Conservation (phyloP, 208 protist genomes). For the Naegleria fowleri region DNA sequence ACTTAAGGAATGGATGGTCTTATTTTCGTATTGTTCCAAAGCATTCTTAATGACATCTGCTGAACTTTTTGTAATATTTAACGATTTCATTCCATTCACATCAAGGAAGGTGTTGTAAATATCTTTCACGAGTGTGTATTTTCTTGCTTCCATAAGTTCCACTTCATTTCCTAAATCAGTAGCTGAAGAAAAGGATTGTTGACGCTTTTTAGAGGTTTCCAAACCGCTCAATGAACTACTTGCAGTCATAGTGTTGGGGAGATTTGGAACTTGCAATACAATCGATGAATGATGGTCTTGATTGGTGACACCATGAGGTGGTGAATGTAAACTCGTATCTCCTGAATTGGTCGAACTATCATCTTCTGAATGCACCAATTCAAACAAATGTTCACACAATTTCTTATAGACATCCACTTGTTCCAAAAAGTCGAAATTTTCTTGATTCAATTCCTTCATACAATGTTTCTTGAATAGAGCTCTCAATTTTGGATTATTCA, state of each 20-base stretch:
- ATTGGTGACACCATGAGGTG: too few relatives aligned
- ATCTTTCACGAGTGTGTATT: neutral
- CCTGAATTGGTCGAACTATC: neutral
- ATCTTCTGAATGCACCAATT: neutral
- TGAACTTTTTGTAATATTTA: neutral
- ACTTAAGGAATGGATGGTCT: neutral
- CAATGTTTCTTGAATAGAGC: neutral
- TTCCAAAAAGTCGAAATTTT: slow-evolving; percentile 8
- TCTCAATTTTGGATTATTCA: slow-evolving; percentile 2
- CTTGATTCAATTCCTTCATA: neutral
- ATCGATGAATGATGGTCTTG: too few relatives aligned
- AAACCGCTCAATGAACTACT: neutral
- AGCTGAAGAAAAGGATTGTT: neutral
- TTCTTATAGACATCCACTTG: neutral
- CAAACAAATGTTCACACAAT: neutral
- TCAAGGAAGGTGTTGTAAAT: neutral
- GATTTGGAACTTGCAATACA: neutral
- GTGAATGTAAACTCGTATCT: neutral
- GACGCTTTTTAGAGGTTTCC: neutral
- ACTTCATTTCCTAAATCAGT: neutral
- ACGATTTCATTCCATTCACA: neutral
- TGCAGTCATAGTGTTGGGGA: neutral
- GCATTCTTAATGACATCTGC: neutral
- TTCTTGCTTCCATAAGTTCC: neutral
- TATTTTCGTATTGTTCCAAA: neutral